Base-by-base conservation (phyloP, 192 early-diverging fungal species). In the Phlyctochytrium planicorne region DNA sequence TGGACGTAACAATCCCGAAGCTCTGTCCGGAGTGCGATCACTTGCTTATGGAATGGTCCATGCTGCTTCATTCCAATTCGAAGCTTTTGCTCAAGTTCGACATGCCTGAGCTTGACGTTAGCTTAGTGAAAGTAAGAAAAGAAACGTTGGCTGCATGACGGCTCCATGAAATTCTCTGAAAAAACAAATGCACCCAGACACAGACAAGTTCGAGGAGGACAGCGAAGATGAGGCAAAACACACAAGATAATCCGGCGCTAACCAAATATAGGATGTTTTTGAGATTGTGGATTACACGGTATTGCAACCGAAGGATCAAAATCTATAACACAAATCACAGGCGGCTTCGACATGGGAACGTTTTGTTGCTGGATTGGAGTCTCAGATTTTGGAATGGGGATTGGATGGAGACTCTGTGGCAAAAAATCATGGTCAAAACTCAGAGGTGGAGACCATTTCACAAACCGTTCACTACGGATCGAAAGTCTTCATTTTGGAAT, bases 221-320 rank as follows among this genome's bases (percentile, higher is more conserved):
- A n/a, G n/a, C 40, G 40, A 47, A 47, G 40, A 47, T 20, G 40
- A 47, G 6, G 40, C 20, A 47, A 6, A n/a, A 47, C n/a, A n/a
- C n/a, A 6, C 10, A 47, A 47, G 40, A 47, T 20, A 20, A 47
- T 47, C 10, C 20, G 20, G 10, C 6, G 20, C 40, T 47, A 47
- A 47, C 40, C 6, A 14, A 47, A 14, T 47, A 20, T 20, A 47
- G 40, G 55, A 57, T 6, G 55, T 57, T 27, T 57, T 57, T 57
- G 55, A 57, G 25, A 57, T 57, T 57, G 27, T 57, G 14, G 55
- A 57, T 57, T 57, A 57, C 55, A 57, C 55, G 55, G 55, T 57
- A 29, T 47, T 47, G 40, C 6, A 47, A 14, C 10, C 40, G 20
- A 47, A 47, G 20, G 40, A 14, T 6, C 20, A 20, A 47, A 47